Evolutionary conservation across 2,329 filamentous ascomycete species (phyloP), one percentile per base, ranked within the genome.

Genomic region (Fusarium goolgardi): DNA sequence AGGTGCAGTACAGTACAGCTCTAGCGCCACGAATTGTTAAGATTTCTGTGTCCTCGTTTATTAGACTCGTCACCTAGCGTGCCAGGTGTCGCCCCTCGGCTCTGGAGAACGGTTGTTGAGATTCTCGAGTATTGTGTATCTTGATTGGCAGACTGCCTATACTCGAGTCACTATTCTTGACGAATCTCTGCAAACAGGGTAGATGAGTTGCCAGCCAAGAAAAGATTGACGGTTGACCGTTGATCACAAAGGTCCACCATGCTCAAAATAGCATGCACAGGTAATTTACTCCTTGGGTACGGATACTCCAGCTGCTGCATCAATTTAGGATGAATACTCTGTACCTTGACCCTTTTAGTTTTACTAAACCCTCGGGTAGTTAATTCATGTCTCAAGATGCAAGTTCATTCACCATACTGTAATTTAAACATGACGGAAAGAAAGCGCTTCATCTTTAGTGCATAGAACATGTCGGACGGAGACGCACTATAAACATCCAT

Each of bases 11-110:
- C 16, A 50, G 46, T 25, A 50, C 46, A 41, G 56, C 32, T 49
- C 32, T 63, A 63, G 45, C 65, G 57, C 41, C 43, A 43, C 43
- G 51, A 57, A 54, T 59, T 51, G 52, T 60, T 47, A 47, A 65
- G 50, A 52, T 35, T 60, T 56, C 39, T 23, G 46, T 41, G 40
- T 23, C 34, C 25, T 51, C 31, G n/a, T 55, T 55, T 49, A 37
- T 55, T 49, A 40, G 32, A 51, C 47, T 51, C 44, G 49, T 59
- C 23, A 45, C 53, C 39, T 59, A 60, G 44, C 49, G 54, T 65
- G 45, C 65, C 65, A 65, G 60, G 60, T 69, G 39, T 65, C 37
- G 61, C 55, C 59, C 65, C 21, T 54, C 59, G 59, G 60, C 60
- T 63, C 51, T 63, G 37, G 10, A 47, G 40, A 20, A 41, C 41